phyloP scores from a whole-genome alignment of 2,329 filamentous ascomycete species.

The Tolypocladium ophioglossoides region DNA sequence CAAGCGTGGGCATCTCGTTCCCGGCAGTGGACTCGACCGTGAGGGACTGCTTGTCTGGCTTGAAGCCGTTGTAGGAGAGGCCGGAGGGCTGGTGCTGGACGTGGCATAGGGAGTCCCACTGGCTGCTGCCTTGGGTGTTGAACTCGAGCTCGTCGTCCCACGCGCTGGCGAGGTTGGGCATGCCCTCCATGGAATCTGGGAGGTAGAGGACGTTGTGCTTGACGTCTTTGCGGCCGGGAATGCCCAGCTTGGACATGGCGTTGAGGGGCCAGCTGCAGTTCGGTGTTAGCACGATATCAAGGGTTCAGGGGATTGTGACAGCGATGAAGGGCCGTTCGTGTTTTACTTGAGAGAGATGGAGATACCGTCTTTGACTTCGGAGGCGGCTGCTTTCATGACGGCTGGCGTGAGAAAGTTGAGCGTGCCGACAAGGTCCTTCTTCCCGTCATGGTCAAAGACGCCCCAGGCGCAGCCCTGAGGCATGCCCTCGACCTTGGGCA shows the following conservation, averaged over 20 bases:
- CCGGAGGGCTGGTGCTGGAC: conserved; percentile 32
- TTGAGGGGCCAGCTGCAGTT: conserved; percentile 30
- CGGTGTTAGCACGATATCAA: background rate
- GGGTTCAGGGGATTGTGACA: background rate
- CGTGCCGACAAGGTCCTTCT: conserved; percentile 39
- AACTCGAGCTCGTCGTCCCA: conserved; percentile 42
- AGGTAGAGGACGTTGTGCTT: conserved; percentile 27
- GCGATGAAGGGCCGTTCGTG: background rate
- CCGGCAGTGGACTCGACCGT: conserved; percentile 10
- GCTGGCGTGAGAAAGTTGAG: conserved; percentile 40
- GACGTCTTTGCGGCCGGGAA: conserved; percentile 22
- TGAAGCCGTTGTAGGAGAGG: conserved; percentile 38
- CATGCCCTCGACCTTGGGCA: conserved; percentile 31
- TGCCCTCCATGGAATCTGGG: conserved; percentile 4
- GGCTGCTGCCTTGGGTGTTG: conserved; percentile 44
- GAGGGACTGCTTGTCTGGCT: conserved; percentile 24
- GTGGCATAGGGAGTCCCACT: conserved; percentile 45
- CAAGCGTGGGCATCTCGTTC: conserved; percentile 20
- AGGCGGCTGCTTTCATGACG: conserved; percentile 17
- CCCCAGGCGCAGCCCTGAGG: conserved; percentile 42
- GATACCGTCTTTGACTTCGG: conserved; percentile 24
- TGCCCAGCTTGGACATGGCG: conserved; percentile 21
- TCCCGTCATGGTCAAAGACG: conserved; percentile 31
- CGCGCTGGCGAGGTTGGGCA: conserved; percentile 10
- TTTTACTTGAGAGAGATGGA: conserved; percentile 42